A percentile compares a stretch with the other conserved stretches of the same genome.
Evolutionary conservation across 441 rosid genomes (phyloP).

Genomic region (Jatropha multifida): DNA sequence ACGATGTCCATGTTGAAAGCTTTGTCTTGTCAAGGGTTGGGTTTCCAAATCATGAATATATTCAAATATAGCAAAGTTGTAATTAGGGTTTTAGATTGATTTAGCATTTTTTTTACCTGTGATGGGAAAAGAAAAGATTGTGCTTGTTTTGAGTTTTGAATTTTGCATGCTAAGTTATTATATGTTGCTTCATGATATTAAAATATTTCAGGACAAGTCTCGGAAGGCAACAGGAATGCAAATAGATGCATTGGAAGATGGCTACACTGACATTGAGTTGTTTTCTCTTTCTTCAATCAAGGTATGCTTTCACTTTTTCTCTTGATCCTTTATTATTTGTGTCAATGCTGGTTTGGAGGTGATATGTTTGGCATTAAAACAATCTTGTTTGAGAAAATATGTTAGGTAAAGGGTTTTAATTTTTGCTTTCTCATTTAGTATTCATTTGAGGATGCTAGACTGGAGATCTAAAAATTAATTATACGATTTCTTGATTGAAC

Average conservation of each 20-base stretch:
- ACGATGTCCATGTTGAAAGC: not conserved
- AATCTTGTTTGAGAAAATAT: not conserved
- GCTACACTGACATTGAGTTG: conserved; percentile 66
- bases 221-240: conserved; percentile 81
- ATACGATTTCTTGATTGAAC: not conserved
- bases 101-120: not conserved
- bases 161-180: conserved; percentile 4
- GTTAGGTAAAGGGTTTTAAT: not conserved
- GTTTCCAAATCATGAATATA: not conserved
- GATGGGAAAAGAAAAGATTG: not conserved
- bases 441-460: not conserved
- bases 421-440: not conserved
- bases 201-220: conserved; percentile 60
- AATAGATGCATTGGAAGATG: conserved; percentile 83
- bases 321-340: not conserved
- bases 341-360: conserved; percentile 1
- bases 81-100: not conserved
- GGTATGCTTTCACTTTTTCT: conserved; percentile 39
- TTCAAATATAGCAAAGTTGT: not conserved
- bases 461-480: not conserved
- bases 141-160: conserved; percentile 8
- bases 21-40: not conserved
- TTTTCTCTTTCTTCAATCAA: conserved; percentile 91
- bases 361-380: not conserved
- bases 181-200: conserved; percentile 10